Evolutionary conservation across 2,329 filamentous ascomycete genomes (phyloP), one percentile per base, ranked within the genome.

Genomic region (Metarhizium sp.): DNA sequence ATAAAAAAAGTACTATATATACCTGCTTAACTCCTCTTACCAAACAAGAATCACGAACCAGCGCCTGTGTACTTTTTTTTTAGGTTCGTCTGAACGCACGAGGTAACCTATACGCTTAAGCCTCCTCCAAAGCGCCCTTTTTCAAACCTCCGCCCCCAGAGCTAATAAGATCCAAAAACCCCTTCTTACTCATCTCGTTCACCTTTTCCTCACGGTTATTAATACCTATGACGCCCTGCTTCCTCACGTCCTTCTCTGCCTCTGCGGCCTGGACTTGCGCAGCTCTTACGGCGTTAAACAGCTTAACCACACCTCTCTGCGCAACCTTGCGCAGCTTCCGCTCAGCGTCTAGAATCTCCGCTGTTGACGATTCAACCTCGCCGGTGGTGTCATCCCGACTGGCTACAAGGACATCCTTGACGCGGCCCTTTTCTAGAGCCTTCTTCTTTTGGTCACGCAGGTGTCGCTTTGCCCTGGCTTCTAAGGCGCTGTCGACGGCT

Each of bases 121-220:
- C 80, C 68, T 84, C 80, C 65, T 83, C 80, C 53, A 85, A 66
- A 4, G 71, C 77, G 6, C 78, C 77, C 71, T 81, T 83, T 64
- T 82, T 85, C 62, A 83, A 60, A 25, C 75, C 76, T 1, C 81
- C 80, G 11, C 82, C 82, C 20, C 82, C 81, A 2, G 78, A 80
- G 4, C 82, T 81, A 68, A 99, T 96, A 69, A 97, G 73, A 59
- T 97, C 92, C 69, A 99, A 72, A 74, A 97, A 99, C 0, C 92
- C 92, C 74, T 96, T 89, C 75, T 95, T 95, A 70, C 88, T 95
- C 86, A 99, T 94, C 77, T 97, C 92, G 61, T 90, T 94, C 53
- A 95, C 78, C 75, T 87, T 91, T 73, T 95, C 90, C 72, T 95
- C 87, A 61, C 90, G 83, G 70, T 88, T 84, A 59, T 80, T 81